These are phyloP conservation scores for Discostella stelligera DNA, from an alignment of 352 stramenopile species.

Conservation along the genomic window DNA sequence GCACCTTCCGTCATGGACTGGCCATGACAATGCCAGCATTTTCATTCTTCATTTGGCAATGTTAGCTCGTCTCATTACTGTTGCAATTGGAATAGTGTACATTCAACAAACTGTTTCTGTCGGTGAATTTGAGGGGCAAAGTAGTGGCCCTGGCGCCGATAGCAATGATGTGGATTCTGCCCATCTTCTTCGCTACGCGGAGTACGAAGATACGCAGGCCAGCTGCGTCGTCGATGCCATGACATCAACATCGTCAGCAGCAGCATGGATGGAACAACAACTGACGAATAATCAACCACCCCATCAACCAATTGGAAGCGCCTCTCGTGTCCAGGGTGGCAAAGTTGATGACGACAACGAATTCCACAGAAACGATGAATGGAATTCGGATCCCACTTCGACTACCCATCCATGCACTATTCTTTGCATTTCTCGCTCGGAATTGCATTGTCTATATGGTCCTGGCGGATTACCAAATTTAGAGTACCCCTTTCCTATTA, in stretches of 20 bases:
- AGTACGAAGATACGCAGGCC: not conserved
- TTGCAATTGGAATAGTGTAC: not conserved
- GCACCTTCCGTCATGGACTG: too few species aligned
- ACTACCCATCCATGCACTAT: conserved; percentile 68
- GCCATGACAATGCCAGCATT: too few species aligned
- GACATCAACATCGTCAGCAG: not conserved
- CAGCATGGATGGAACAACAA: not conserved
- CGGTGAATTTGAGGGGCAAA: not conserved
- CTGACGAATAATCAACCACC: not conserved
- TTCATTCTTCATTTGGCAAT: too few species aligned
- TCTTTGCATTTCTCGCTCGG: conserved; percentile 36
- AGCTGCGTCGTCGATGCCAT: not conserved
- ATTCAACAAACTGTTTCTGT: not conserved
- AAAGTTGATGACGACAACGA: not conserved
- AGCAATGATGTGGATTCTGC: not conserved
- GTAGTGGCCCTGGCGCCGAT: not conserved
- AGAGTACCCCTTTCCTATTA: conserved; percentile 53
- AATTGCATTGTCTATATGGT: conserved; percentile 50
- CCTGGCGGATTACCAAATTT: conserved; percentile 52
- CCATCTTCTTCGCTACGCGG: not conserved
- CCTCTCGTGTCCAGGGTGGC: not conserved
- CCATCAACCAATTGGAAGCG: not conserved
- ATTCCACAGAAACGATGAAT: conserved; percentile 16
- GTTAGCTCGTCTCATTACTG: not conserved
- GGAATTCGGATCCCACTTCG: conserved; percentile 59